These are phyloP conservation scores for Monosporozyma unispora DNA, from an alignment of 805 yeast genomes.

Conservation along the genomic window DNA sequence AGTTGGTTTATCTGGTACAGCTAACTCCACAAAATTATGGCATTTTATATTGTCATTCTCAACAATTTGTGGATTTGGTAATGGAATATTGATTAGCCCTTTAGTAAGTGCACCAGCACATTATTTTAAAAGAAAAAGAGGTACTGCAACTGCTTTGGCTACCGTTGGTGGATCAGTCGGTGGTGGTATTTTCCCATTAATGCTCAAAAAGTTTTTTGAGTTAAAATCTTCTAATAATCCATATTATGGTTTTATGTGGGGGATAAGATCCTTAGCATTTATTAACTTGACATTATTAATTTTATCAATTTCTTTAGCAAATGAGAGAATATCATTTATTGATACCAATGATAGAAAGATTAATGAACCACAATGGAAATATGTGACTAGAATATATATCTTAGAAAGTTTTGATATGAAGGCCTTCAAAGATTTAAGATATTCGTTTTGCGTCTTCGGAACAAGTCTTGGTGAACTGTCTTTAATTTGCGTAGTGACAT, in stretches of 20 bases:
- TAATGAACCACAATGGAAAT: constrained; percentile 13
- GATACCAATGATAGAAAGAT: constrained; percentile 21
- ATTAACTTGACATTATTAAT: constrained; percentile 32
- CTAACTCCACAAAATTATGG: constrained; percentile 41
- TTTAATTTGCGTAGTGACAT: constrained; percentile 38
- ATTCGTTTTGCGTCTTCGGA: constrained; percentile 35
- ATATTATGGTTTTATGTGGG: constrained; percentile 44
- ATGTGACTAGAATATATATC: constrained; percentile 22
- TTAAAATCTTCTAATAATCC: constrained; percentile 18
- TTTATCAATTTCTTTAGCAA: constrained; percentile 29
- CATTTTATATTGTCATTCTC: constrained; percentile 55
- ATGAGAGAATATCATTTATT: constrained; percentile 35
- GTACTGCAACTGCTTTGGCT: constrained; percentile 41
- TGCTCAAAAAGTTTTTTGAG: constrained; percentile 38
- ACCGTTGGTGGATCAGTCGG: constrained; percentile 47
- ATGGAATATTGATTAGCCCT: constrained; percentile 49
- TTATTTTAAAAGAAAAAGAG: constrained; percentile 52
- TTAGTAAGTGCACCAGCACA: constrained; percentile 52
- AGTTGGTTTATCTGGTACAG: constrained; percentile 43
- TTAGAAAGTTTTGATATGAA: constrained; percentile 29
- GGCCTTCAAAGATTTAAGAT: constrained; percentile 38
- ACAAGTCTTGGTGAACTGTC: constrained; percentile 40
- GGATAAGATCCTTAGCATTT: constrained; percentile 43
- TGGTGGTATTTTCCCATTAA: constrained; percentile 45
- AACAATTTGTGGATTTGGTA: constrained; percentile 46